Evolutionary conservation across 805 yeast genomes (phyloP), one percentile per base, ranked within the genome.

Genomic region (Candida lessepsii): DNA sequence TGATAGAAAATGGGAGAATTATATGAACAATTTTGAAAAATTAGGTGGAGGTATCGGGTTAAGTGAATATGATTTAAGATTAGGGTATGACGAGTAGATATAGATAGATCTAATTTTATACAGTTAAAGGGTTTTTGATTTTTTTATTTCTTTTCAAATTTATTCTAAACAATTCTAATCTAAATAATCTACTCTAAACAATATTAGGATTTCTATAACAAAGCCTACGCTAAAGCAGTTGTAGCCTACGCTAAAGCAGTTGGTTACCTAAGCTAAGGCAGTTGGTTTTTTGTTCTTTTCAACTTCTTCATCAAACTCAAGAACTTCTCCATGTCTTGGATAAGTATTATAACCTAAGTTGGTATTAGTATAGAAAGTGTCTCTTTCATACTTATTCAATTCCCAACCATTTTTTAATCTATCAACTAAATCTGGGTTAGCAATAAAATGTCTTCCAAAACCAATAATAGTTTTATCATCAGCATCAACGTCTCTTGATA

Each of bases 61-160:
- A 40, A 75, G 80, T 50, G 83, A 78, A 50, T 70, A 58, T 44
- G 81, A 78, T 43, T 64, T 76, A 35, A 72, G 78, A 48, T 28
- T 28, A 20, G 52, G 41, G n/a, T 43, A 41, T 21, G 47, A 44
- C n/a, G n/a, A 9, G 23, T 20, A 20, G 23, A 6, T 20, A 9
- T 20, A 20, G 23, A 20, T 20, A 6, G 23, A 9, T n/a, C n/a
- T n/a, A n/a, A n/a, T n/a, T n/a, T n/a, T n/a, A n/a, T n/a, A n/a
- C n/a, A n/a, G n/a, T n/a, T n/a, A n/a, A n/a, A n/a, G n/a, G n/a
- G n/a, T n/a, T n/a, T n/a, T n/a, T n/a, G n/a, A n/a, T n/a, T n/a
- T n/a, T n/a, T n/a, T n/a, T n/a, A n/a, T n/a, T n/a, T n/a, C n/a
- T n/a, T n/a, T n/a, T n/a, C n/a, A n/a, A n/a, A n/a, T n/a, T n/a